Conservation (phyloP, 345 rosid genomes). For the Hypericum perforatum region DNA sequence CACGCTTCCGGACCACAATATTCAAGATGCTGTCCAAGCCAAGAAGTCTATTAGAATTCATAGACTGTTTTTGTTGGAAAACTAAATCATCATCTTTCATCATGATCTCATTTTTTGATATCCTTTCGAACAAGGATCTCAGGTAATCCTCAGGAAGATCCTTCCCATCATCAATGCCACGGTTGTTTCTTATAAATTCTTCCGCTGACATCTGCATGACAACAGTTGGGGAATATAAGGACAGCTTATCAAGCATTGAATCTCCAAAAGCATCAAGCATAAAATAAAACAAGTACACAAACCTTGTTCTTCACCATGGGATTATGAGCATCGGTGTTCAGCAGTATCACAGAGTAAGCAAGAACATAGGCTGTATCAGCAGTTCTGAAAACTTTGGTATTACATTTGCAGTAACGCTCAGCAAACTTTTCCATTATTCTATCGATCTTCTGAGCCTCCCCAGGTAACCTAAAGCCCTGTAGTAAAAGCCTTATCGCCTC, state of each 20-base stretch:
- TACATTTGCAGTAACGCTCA: slow-evolving; percentile 94
- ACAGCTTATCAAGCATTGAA: slow-evolving; percentile 15
- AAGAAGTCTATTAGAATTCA: slow-evolving; percentile 65
- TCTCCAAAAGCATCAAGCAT: slow-evolving; percentile 16
- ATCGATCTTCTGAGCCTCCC: slow-evolving; percentile 99
- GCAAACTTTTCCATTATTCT: slow-evolving; percentile 99
- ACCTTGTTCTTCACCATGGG: slow-evolving; percentile 99
- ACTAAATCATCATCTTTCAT: slow-evolving; percentile 90
- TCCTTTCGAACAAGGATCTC: slow-evolving; percentile 82
- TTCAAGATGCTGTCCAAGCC: slow-evolving; percentile 92
- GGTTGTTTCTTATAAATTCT: slow-evolving; percentile 91
- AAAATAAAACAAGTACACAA: slow-evolving; percentile 17
- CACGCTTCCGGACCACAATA: slow-evolving; percentile 91
- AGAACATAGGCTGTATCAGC: slow-evolving; percentile 99
- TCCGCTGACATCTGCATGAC: slow-evolving; percentile 89
- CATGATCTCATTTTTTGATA: slow-evolving; percentile 93
- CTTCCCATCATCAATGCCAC: slow-evolving; percentile 97
- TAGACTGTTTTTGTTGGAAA: slow-evolving; percentile 68
- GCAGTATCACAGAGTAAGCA: slow-evolving; percentile 94
- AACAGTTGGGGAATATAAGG: not conserved
- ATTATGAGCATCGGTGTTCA: slow-evolving; percentile 97
- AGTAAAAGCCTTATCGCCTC: slow-evolving; percentile 86
- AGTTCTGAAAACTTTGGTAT: slow-evolving; percentile 82
- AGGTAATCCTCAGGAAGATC: slow-evolving; percentile 88
- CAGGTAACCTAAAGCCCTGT: slow-evolving; percentile 92